Percentiles rank a stretch among this genome's conserved stretches.
These are phyloP conservation scores for Sinapis alba DNA, from an alignment of 441 rosid species.

Conservation along the genomic window DNA sequence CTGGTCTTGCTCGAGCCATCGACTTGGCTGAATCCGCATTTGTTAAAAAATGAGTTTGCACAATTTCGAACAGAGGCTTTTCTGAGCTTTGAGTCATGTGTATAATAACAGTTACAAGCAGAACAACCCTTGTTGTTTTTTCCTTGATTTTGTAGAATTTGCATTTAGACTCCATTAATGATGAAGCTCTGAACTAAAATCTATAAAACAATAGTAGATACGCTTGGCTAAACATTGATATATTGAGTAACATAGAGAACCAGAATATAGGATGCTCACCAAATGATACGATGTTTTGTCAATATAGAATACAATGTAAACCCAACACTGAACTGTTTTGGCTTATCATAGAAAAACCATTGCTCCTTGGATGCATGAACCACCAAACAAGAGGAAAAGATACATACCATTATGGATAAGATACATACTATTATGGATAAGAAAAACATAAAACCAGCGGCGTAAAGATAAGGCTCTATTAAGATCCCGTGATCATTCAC, in stretches of 20 bases:
- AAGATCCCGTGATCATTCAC: background rate
- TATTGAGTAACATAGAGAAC: too few relatives aligned
- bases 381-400: background rate
- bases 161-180: constrained; percentile 15
- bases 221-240: background rate
- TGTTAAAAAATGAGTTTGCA: constrained; percentile 34
- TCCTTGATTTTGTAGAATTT: constrained; percentile 4
- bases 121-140: background rate
- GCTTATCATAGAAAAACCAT: background rate
- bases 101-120: constrained; percentile 24
- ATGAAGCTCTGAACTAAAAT: constrained; percentile 5
- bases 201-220: background rate
- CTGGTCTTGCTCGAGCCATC: constrained; percentile 79
- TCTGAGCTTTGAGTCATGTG: constrained; percentile 16
- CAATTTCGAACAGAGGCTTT: background rate
- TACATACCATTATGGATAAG: background rate
- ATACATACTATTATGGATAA: background rate
- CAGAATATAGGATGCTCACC: too few relatives aligned
- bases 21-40: constrained; percentile 82
- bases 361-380: background rate
- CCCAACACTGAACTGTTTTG: background rate
- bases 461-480: background rate
- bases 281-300: background rate
- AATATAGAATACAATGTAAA: background rate
- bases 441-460: background rate